A percentile compares a stretch with the other conserved stretches of the same genome.
These are phyloP conservation scores for Elsinoe australis DNA, from an alignment of 2,329 filamentous ascomycete species.

Conservation along the genomic window DNA sequence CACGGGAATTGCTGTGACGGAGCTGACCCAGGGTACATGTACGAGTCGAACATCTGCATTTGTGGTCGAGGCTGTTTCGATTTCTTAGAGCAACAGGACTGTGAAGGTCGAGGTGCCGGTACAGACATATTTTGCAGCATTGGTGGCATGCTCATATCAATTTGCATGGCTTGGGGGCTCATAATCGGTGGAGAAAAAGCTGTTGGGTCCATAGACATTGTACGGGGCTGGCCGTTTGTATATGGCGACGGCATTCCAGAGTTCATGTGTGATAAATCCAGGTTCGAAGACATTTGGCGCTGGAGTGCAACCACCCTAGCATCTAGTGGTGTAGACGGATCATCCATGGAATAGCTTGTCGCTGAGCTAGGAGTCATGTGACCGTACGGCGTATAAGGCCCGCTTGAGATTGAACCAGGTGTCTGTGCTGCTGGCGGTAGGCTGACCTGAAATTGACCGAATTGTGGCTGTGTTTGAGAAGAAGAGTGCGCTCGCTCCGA, in stretches of 20 bases:
- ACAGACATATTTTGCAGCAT: neutral
- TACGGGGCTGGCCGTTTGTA: neutral
- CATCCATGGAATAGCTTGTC: neutral
- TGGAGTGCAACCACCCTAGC: neutral
- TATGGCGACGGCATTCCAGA: conserved; percentile 1
- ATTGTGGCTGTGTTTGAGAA: neutral
- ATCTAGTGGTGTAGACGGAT: conserved; percentile 7
- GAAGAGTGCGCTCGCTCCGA: neutral
- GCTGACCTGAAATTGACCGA: conserved; percentile 15
- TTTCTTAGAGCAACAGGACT: conserved; percentile 19
- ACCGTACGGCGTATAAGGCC: neutral
- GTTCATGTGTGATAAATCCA: conserved; percentile 7
- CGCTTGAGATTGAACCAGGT: conserved; percentile 2
- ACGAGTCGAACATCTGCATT: conserved; percentile 10
- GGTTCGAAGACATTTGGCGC: conserved; percentile 7
- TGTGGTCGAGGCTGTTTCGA: neutral
- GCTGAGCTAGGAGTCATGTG: neutral
- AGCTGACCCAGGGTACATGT: conserved; percentile 7
- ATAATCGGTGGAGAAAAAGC: conserved; percentile 1
- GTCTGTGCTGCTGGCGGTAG: neutral
- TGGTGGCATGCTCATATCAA: conserved; percentile 6
- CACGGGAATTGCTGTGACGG: conserved; percentile 18
- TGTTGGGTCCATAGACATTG: neutral
- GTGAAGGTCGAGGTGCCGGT: conserved; percentile 2
- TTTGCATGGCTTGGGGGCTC: conserved; percentile 6